Conservation (phyloP, 108 stramenopile genomes). For the Heterococcus sp. region DNA sequence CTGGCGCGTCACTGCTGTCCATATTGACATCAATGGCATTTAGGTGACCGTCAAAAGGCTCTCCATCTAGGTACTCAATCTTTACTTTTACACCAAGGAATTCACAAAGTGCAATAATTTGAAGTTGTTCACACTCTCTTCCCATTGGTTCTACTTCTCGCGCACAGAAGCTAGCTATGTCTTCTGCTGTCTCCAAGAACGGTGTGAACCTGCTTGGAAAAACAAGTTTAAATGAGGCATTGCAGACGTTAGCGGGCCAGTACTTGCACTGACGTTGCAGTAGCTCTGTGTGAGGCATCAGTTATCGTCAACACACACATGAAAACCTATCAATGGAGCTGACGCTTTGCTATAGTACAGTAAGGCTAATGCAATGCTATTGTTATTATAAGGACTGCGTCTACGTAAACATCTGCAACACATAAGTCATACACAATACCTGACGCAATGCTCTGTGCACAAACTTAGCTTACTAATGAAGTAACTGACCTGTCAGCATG, state of each 20-base stretch:
- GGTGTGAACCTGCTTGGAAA: constrained; percentile 23
- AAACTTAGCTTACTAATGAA: background rate
- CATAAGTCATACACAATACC: background rate
- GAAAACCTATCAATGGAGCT: background rate
- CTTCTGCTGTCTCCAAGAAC: constrained; percentile 19
- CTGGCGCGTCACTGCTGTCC: background rate
- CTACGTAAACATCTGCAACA: background rate
- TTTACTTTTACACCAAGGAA: constrained; percentile 41
- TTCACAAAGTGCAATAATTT: constrained; percentile 55
- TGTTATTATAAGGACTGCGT: background rate
- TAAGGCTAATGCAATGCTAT: background rate
- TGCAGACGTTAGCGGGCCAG: background rate
- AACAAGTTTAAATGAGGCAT: background rate
- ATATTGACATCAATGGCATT: background rate
- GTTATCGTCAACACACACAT: background rate
- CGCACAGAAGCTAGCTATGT: constrained; percentile 50
- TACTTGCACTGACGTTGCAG: background rate
- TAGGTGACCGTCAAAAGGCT: constrained; percentile 6
- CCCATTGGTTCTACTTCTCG: constrained; percentile 65
- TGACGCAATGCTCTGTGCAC: background rate
- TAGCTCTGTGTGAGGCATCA: background rate
- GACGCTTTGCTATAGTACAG: background rate
- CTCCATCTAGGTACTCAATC: constrained; percentile 62
- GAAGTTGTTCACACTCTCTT: constrained; percentile 61
- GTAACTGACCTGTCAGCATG: constrained; percentile 45